Conservation (phyloP, 2,329 filamentous ascomycete genomes). For the Curvularia lunata region DNA sequence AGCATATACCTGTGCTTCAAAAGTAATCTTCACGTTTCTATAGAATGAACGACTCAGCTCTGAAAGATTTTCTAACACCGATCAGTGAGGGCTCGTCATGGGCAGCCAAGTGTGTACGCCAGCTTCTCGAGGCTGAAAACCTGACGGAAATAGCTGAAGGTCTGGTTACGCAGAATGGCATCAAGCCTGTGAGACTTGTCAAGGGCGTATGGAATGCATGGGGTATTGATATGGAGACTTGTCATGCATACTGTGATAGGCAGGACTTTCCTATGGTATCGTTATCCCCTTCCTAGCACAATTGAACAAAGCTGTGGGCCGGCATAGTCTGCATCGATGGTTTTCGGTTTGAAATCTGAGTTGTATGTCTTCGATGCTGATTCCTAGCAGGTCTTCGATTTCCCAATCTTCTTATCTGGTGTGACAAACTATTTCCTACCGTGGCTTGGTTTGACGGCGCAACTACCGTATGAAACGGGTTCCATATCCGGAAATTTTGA, state of each 20-base stretch:
- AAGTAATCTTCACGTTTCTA: background rate
- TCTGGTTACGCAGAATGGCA: background rate
- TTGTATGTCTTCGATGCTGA: constrained; percentile 1
- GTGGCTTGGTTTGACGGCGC: constrained; percentile 5
- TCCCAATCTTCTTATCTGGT: constrained; percentile 4
- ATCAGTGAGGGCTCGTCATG: background rate
- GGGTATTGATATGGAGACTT: constrained; percentile 2
- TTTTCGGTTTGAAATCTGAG: background rate
- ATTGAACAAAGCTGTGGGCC: background rate
- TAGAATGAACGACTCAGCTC: background rate
- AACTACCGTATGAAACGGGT: constrained; percentile 4
- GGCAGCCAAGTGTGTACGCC: constrained; percentile 2
- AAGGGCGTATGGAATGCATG: background rate
- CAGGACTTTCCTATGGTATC: constrained; percentile 8
- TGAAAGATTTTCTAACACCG: background rate
- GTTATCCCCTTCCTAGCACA: background rate
- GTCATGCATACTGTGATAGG: constrained; percentile 2
- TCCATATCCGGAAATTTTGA: constrained; percentile 2
- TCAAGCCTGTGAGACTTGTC: background rate
- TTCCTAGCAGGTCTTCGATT: constrained; percentile 1
- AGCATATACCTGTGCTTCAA: background rate
- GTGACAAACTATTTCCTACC: constrained; percentile 5
- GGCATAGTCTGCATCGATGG: background rate
- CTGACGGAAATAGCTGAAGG: background rate
- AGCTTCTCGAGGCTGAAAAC: background rate